Conservation (phyloP, 2,329 filamentous ascomycete species). For the Lachnellula suecica region DNA sequence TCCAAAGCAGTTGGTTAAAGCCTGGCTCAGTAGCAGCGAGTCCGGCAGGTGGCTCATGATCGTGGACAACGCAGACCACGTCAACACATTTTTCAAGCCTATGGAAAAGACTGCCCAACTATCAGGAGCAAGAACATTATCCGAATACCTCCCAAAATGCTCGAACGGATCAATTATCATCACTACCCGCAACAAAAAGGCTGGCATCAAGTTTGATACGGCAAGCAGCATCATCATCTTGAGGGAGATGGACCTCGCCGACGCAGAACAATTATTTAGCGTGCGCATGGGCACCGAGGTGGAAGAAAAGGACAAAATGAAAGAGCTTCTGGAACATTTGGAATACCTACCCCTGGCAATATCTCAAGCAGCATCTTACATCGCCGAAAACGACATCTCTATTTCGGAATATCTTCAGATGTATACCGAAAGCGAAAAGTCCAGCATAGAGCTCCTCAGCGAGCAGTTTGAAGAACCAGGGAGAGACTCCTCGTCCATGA, state of each 20-base stretch:
- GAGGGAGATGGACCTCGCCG: no score
- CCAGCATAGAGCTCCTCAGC: slow-evolving; percentile 29
- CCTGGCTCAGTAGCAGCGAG: slow-evolving; percentile 18
- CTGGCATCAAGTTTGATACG: not conserved
- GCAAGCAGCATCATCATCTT: not conserved
- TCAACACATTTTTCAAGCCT: no score
- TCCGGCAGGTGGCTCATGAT: slow-evolving; percentile 23
- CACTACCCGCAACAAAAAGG: not conserved
- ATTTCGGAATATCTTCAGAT: slow-evolving; percentile 38
- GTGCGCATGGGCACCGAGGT: no score
- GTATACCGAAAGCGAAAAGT: slow-evolving; percentile 34
- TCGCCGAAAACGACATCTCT: slow-evolving; percentile 26
- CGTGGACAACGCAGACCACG: slow-evolving; percentile 25
- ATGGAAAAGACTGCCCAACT: slow-evolving; percentile 13
- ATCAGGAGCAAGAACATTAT: slow-evolving; percentile 1
- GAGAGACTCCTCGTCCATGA: slow-evolving; percentile 33
- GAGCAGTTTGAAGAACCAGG: slow-evolving; percentile 30
- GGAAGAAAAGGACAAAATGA: not conserved
- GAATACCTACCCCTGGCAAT: slow-evolving; percentile 31
- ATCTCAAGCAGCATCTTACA: slow-evolving; percentile 29
- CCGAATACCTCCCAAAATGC: not conserved
- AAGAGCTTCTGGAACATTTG: slow-evolving; percentile 21
- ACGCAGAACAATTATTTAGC: no score
- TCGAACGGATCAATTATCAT: not conserved
- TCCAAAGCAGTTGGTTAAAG: slow-evolving; percentile 10